Base-by-base conservation (phyloP, 2,329 filamentous ascomycete species). In the Xylariomycetidae sp. region DNA sequence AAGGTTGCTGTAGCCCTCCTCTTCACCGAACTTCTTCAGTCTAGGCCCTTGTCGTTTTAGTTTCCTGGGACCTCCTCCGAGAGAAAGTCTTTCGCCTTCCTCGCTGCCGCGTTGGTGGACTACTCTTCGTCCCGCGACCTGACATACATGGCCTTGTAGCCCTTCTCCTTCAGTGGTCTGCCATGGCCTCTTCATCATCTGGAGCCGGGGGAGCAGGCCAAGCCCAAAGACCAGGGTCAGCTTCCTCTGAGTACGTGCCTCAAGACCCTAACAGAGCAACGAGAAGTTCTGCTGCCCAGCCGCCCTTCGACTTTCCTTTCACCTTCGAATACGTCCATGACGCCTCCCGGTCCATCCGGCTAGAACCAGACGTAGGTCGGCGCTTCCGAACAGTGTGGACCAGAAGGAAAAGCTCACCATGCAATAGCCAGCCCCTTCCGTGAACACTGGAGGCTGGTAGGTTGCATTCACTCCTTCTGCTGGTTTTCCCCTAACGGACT, bases 251-350 rank as follows among this genome's bases (percentile, higher is more conserved):
- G 12, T 25, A 28, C 4, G 13, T 15, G 18, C 25, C 18, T 15
- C 10, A 31, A 19, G 33, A 30, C 5, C 12, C 23, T 12, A 29
- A 28, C 18, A 24, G 27, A 29, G 31, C 30, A 22, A 13, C 23
- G 14, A 7, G 27, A 20, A 33, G 10, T 13, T 19, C 22, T 9
- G 19, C 32, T 29, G 9, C 18, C 17, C 34, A 20, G 14, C 33
- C 38, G n/a, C 38, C 34, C 19, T 31, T 34, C 29, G 37, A 42
- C 25, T 47, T 42, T 22, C 43, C 40, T 10, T 46, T 46, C 19
- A 46, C 42, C 12, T 47, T 46, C 24, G 42, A 47, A 14, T 32
- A 42, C 20, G 17, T 40, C 19, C 37, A 32, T 27, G 39, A 37
- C 18, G 26, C 44, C 12, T 35, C 42, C 13, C 32, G 25, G 15